Conservation (phyloP, 768 basidiomycete species). For the Calocybe indica region DNA sequence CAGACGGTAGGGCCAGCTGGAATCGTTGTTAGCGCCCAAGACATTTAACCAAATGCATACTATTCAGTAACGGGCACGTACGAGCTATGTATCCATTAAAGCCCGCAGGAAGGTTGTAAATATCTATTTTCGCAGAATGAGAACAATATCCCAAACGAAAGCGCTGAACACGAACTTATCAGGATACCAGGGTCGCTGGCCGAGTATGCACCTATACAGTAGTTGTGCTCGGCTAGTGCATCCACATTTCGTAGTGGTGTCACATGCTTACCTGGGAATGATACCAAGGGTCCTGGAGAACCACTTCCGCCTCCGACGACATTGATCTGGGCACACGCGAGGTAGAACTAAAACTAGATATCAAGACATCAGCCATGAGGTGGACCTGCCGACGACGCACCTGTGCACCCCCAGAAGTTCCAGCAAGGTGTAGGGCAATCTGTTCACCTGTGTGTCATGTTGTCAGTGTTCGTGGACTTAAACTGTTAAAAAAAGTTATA, state of each 20-base stretch:
- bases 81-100: slow-evolving; percentile 27
- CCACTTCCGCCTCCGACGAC: slow-evolving; percentile 26
- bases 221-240: not conserved
- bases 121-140: slow-evolving; percentile 12
- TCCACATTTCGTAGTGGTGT: not conserved
- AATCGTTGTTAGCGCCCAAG: not conserved
- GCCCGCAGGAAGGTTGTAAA: slow-evolving; percentile 21
- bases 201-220: slow-evolving; percentile 20
- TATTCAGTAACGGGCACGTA: slow-evolving; percentile 10
- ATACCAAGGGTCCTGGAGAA: slow-evolving; percentile 21
- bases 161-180: slow-evolving; percentile 17
- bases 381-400: slow-evolving; percentile 3
- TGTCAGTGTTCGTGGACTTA: not conserved
- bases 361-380: not conserved
- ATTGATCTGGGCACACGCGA: slow-evolving; percentile 31
- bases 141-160: not conserved
- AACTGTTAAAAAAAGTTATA: not conserved
- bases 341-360: slow-evolving; percentile 20
- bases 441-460: slow-evolving; percentile 19
- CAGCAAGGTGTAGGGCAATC: slow-evolving; percentile 27
- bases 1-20: slow-evolving; percentile 27
- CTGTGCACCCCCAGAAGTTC: slow-evolving; percentile 22
- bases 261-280: slow-evolving; percentile 24
- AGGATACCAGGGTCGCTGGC: slow-evolving; percentile 26
- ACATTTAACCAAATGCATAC: not conserved